Evolutionary conservation across 768 basidiomycete genomes (phyloP), one percentile per base, ranked within the genome.

Genomic region (Pilatotrama ljubarskyi): DNA sequence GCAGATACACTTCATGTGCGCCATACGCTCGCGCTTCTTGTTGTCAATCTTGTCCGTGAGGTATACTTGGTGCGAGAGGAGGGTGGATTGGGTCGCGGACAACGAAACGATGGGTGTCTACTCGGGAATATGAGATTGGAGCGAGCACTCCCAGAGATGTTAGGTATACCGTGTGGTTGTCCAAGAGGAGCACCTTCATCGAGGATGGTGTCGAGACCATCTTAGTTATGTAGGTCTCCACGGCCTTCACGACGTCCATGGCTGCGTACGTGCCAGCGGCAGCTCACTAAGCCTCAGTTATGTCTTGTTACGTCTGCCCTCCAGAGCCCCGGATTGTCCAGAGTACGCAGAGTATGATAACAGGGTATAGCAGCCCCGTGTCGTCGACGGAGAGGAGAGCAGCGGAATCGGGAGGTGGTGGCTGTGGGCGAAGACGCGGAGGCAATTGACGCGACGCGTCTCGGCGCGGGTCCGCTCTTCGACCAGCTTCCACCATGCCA

Each of bases 41-140:
- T 98, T 98, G 79, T 98, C 97, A 69, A 99, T 93, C 55, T 95
- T 84, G 77, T 99, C 97, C 4, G 96, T 99, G 53, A 99, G 83
- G 76, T 99, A 99, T 42, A 98, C 93, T 71, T 99, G 95, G 66
- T 98, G 94, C 2, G 95, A 88, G 42, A 99, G 80, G 26, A 99
- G 81, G 9, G 87, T 89, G 2, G 95, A 94, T 71, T 98, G 97
- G 0, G 97, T 98, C 0, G 93, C 88, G 2, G 95, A 91, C 17
- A 98, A 80, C 3, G 95, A 98, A 6, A 99, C 88, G 61, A 98
- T 95, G 0, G 96, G 95, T 6, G 96, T 98, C 94, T 92, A 63
- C 40, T 44, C 13, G 36, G 6, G 37, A 43, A 22, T 17, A 22
- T 40, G 3, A 32, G 48, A n/a, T 51, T 5, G 22, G 17, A 51